Conservation (phyloP, 768 basidiomycete genomes). For the Vishniacozyma victoriae region DNA sequence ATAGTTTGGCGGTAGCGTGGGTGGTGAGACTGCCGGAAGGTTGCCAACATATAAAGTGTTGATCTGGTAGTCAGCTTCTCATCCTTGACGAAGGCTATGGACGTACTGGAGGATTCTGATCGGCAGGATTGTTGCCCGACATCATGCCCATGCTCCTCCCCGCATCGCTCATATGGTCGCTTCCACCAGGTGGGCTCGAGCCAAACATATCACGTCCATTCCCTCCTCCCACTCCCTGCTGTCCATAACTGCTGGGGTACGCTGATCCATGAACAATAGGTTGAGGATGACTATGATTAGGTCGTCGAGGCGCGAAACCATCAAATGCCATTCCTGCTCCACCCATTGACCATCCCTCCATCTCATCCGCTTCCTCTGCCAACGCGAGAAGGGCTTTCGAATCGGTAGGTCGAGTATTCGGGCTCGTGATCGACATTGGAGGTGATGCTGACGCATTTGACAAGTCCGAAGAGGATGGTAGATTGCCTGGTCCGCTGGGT, state of each 20-base stretch:
- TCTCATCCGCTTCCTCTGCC: conserved; percentile 44
- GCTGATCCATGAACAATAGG: not conserved
- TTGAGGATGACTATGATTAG: not conserved
- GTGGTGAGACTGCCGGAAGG: conserved; percentile 69
- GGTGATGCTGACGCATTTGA: conserved; percentile 22
- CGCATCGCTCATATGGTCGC: conserved; percentile 24
- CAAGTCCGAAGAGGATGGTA: not conserved
- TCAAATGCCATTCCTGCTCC: conserved; percentile 27
- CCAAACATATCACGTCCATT: conserved; percentile 9
- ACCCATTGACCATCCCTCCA: conserved; percentile 41
- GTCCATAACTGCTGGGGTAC: not conserved
- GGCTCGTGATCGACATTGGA: conserved; percentile 22
- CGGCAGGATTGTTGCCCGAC: conserved; percentile 50
- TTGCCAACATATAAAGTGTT: conserved; percentile 99
- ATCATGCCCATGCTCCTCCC: conserved; percentile 16
- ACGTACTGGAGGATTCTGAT: conserved; percentile 89
- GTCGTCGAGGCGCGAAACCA: not conserved
- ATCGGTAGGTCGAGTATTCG: conserved; percentile 24
- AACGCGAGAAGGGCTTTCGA: conserved; percentile 44
- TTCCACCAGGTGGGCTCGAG: conserved; percentile 29
- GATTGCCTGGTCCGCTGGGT: not conserved
- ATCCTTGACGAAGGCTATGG: not conserved
- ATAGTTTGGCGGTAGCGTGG: conserved; percentile 64
- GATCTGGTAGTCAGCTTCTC: conserved; percentile 54
- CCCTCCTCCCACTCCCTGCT: not conserved